phyloP scores from a whole-genome alignment of 106 monocot species.

The Acanthochlamys bracteata region DNA sequence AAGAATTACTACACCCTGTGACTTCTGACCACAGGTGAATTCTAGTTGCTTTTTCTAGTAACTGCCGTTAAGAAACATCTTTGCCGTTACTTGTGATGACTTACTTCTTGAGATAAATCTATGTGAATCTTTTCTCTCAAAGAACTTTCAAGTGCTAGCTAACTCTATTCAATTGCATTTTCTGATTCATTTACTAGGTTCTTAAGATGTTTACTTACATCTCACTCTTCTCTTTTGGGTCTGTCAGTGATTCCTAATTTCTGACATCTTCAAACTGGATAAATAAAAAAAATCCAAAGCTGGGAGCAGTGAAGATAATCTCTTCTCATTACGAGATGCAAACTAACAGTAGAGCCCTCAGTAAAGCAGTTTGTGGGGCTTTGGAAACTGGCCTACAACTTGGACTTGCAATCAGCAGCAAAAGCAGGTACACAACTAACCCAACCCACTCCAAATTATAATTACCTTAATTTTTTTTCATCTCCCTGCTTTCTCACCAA shows the following conservation, averaged over 20 bases:
- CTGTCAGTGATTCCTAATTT: constrained; percentile 2
- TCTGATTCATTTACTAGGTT: no score
- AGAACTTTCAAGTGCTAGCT: no score
- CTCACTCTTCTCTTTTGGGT: constrained; percentile 1
- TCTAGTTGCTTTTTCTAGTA: no score
- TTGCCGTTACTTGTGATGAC: no score
- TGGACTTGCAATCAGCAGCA: constrained; percentile 25
- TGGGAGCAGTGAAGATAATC: neutral
- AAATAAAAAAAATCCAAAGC: neutral
- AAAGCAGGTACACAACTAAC: constrained; percentile 25
- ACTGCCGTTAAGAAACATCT: no score
- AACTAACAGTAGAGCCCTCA: neutral
- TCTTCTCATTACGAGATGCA: constrained; percentile 13
- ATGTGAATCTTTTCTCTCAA: no score
- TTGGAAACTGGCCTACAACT: constrained; percentile 24
- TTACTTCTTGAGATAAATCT: no score
- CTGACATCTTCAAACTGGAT: constrained; percentile 3
- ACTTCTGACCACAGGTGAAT: no score
- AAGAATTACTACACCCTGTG: no score
- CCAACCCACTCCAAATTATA: constrained; percentile 24
- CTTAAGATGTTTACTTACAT: constrained; percentile 1
- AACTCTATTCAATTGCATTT: no score
- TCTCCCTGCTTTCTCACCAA: constrained; percentile 19
- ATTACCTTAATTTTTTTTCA: constrained; percentile 4
- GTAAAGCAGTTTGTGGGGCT: constrained; percentile 14